Evolutionary conservation across 2,329 filamentous ascomycete genomes (phyloP), one percentile per base, ranked within the genome.

Genomic region (Paecilomyces sp.): DNA sequence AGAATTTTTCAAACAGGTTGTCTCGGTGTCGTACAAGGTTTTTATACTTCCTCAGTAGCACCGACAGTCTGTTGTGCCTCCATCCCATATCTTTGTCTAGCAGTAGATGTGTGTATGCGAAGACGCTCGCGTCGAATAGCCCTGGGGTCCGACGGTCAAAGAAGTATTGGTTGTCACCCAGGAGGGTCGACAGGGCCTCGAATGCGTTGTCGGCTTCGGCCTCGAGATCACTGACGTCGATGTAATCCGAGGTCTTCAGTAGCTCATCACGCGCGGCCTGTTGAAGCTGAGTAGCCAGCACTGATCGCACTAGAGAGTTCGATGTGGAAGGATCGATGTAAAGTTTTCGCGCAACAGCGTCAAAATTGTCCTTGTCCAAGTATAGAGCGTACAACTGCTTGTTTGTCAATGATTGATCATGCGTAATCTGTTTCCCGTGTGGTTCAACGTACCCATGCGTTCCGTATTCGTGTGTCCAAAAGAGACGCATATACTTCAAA

Each of bases 41-140:
- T 6, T 79, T 77, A 66, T 85, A 83, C 60, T 77, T 77, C 57
- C 72, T 74, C 60, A 96, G 69, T 56, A 83, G 76, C 58, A 82
- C 79, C 13, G 74, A 79, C 57, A 96, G 75, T 57, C 80, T 78
- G 61, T 81, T 82, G 59, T 90, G 85, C 60, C 77, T 79, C 89
- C 90, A 92, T 1, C 75, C 79, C 64, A 91, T 68, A 1, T 67
- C 68, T 34, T 86, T 81, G 61, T 89, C 85, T 57, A 96, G 75
- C 57, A 97, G 79, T 56, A 96, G 78, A 73, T 95, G 86, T 0
- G 90, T 92, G 74, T 97, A 99, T 3, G 91, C 87, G 76, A 97
- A 97, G 1, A 97, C 85, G 58, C 85, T 86, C 6, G 93, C 92
- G 75, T 99, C 94, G 66, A 97, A 93, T 25, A 93, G 70, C 0